Base-by-base conservation (phyloP, 768 basidiomycete genomes). In the Rhizopogon roseolus region DNA sequence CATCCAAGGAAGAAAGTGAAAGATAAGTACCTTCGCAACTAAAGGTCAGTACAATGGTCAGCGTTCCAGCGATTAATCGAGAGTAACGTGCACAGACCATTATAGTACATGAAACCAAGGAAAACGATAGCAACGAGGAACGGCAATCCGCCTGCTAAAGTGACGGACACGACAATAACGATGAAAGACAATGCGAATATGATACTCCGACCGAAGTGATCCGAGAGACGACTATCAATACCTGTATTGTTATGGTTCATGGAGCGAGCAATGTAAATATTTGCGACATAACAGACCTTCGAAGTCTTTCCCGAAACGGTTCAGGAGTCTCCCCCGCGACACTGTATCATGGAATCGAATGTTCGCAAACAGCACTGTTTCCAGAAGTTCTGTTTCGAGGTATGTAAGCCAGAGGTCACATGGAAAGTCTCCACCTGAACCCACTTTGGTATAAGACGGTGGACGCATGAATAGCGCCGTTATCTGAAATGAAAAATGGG, bases 311-410 rank as follows among this genome's bases (percentile, higher is more conserved):
- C 93, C 93, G 58, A 90, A 88, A 42, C 92, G 76, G 60, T 94
- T 92, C 37, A 94, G 69, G 9, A 90, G 72, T 2, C 93, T 82
- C 5, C 94, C 94, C 36, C 91, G 82, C 49, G 87, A 90, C 2
- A 91, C 81, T 0, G 93, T 97, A 63, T 97, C 94, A 60, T 96
- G 94, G 77, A 97, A 96, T 40, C 93, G 82, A 53, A 96, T 85
- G 43, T 91, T 82, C 7, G 93, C 90, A 62, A 94, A 94, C 1
- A 97, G 73, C 3, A 96, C 85, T 1, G 84, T 68, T 63, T 95
- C 88, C 27, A 95, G 72, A 38, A 95, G 76, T 36, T 75, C 81
- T 60, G 19, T 4, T 3, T 14, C 67, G 41, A 71, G 63, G 2
- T 3, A 22, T 25, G 5, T 46, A 52, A 41, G 25, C 16, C 17